Evolutionary conservation across 768 basidiomycete species (phyloP).

Genomic region (Gymnopilus dilepis): DNA sequence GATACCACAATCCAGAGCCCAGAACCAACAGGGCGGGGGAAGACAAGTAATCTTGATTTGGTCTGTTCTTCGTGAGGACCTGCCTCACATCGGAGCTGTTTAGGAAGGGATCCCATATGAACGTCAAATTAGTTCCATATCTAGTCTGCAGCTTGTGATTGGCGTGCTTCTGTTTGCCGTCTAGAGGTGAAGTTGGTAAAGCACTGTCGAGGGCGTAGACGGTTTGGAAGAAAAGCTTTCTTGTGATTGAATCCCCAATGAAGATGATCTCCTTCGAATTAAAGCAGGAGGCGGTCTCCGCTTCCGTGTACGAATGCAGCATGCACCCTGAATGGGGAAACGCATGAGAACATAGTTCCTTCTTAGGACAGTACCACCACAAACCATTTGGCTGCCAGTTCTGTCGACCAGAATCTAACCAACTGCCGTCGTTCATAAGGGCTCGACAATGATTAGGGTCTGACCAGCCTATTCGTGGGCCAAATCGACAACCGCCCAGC

Average conservation of each 20-base stretch:
- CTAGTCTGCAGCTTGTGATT: constrained; percentile 58
- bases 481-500: too few species aligned
- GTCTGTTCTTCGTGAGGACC: constrained; percentile 38
- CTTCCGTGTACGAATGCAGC: constrained; percentile 65
- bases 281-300: constrained; percentile 61
- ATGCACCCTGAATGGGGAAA: constrained; percentile 69
- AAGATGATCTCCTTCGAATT: constrained; percentile 70
- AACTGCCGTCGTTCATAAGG: constrained; percentile 72
- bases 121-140: constrained; percentile 55
- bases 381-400: constrained; percentile 92
- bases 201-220: constrained; percentile 62
- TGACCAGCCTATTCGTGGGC: constrained; percentile 59
- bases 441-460: constrained; percentile 79
- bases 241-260: constrained; percentile 84
- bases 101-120: constrained; percentile 89
- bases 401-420: constrained; percentile 68
- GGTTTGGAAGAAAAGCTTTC: constrained; percentile 80
- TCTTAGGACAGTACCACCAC: constrained; percentile 20
- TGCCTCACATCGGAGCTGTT: constrained; percentile 63
- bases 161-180: constrained; percentile 70
- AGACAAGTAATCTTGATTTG: constrained; percentile 10
- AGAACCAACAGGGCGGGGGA: constrained; percentile 74
- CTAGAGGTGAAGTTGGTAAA: constrained; percentile 55
- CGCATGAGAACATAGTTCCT: not conserved
- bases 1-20: constrained; percentile 90